Percentiles rank a stretch among this genome's conserved stretches.
These are phyloP conservation scores for Epichloe coenophiala DNA, from an alignment of 2,329 filamentous ascomycete genomes.

Conservation along the genomic window DNA sequence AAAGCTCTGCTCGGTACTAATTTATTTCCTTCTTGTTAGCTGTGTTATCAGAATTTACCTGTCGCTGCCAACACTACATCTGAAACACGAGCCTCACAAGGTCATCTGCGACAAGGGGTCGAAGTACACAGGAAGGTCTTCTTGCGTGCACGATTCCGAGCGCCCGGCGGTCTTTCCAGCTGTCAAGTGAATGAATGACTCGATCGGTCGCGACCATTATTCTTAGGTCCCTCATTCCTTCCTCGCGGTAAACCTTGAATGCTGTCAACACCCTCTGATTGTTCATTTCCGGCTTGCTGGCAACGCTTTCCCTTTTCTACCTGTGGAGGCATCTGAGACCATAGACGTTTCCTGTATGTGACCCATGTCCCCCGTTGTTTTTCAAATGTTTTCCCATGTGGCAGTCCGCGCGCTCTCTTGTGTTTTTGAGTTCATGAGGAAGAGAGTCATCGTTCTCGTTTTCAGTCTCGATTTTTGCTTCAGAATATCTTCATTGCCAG, in stretches of 20 bases:
- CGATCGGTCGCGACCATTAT: neutral
- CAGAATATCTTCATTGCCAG: neutral
- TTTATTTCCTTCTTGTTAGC: neutral
- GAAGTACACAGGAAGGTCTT: neutral
- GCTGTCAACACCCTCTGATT: neutral
- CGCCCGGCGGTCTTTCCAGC: neutral
- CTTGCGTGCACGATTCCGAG: neutral
- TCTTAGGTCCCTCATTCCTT: neutral
- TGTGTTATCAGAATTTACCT: neutral
- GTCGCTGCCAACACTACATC: neutral
- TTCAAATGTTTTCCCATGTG: neutral
- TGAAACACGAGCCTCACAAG: constrained; percentile 3
- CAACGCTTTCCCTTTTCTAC: neutral
- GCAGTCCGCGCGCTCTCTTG: neutral
- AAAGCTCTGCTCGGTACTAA: neutral
- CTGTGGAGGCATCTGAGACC: constrained; percentile 1
- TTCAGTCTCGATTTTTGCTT: neutral
- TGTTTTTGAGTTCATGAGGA: neutral
- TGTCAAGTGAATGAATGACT: neutral
- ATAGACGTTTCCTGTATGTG: constrained; percentile 3
- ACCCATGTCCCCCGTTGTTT: neutral
- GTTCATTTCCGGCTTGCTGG: neutral
- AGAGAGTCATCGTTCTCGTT: neutral
- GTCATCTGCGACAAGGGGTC: constrained; percentile 1
- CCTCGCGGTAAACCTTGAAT: neutral